Percentiles rank a stretch among this genome's conserved stretches.
These are phyloP conservation scores for Massarina eburnea DNA, from an alignment of 2,329 filamentous ascomycete species.

Conservation along the genomic window DNA sequence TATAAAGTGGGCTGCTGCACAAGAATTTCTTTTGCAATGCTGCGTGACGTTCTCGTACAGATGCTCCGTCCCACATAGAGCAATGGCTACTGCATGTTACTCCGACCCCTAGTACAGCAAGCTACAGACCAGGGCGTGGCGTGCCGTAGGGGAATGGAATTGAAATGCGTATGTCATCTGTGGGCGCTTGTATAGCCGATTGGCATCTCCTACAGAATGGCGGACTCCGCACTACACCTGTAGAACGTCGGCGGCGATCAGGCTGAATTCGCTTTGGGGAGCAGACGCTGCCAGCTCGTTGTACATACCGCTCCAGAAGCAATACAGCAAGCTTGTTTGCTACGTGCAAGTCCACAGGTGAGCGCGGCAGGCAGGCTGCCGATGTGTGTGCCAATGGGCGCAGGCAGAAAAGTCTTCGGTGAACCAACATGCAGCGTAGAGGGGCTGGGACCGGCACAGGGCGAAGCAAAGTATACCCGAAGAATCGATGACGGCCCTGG, in stretches of 20 bases:
- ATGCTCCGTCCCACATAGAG: constrained; percentile 9
- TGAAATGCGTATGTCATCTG: not conserved
- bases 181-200: not conserved
- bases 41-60: constrained; percentile 24
- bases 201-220: not conserved
- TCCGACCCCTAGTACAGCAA: not conserved
- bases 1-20: constrained; percentile 23
- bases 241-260: constrained; percentile 3
- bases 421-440: constrained; percentile 29
- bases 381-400: constrained; percentile 22
- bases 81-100: constrained; percentile 1
- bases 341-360: constrained; percentile 15
- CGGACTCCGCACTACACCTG: not conserved
- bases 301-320: no score
- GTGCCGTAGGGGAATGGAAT: not conserved
- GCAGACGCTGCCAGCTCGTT: constrained; percentile 3
- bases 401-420: constrained; percentile 14
- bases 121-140: not conserved
- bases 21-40: constrained; percentile 26
- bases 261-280: constrained; percentile 5
- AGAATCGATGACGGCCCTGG: not conserved
- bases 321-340: constrained; percentile 17
- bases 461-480: constrained; percentile 16
- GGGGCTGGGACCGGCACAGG: constrained; percentile 41
- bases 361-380: constrained; percentile 12